A percentile compares a stretch with the other conserved stretches of the same genome.
phyloP scores from a whole-genome alignment of 1,284 basidiomycete genomes.

The Trichosporon inkin region DNA sequence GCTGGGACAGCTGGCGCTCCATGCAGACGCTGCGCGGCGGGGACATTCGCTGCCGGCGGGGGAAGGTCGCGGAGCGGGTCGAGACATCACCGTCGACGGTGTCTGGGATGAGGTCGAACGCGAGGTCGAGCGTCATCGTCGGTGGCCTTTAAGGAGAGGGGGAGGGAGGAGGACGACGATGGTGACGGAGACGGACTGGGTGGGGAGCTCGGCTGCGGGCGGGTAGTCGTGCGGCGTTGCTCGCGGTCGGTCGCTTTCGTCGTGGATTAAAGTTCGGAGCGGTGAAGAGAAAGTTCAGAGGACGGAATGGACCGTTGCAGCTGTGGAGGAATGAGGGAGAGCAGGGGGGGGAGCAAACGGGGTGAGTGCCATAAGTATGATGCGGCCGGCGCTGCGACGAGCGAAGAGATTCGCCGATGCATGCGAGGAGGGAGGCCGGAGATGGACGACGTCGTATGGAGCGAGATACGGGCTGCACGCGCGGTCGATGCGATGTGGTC shows the following conservation, averaged over 20 bases:
- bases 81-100: background rate
- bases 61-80: background rate
- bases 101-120: conserved; percentile 4
- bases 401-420: background rate
- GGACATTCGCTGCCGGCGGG: conserved; percentile 4
- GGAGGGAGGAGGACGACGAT: background rate
- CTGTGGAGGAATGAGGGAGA: background rate
- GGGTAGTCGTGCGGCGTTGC: background rate
- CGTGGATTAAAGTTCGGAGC: background rate
- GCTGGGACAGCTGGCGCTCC: conserved; percentile 2
- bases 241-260: background rate
- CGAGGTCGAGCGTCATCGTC: conserved; percentile 2
- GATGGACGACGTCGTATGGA: no score
- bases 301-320: background rate
- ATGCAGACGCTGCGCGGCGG: background rate
- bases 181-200: background rate
- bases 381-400: background rate
- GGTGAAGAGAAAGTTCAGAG: background rate
- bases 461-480: no score
- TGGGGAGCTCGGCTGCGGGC: background rate
- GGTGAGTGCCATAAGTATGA: background rate
- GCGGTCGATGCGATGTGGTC: no score
- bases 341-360: background rate
- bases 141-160: background rate
- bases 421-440: no score